Evolutionary conservation across 2,329 filamentous ascomycete genomes (phyloP).

Genomic region (Allantophomopsis lycopodina): DNA sequence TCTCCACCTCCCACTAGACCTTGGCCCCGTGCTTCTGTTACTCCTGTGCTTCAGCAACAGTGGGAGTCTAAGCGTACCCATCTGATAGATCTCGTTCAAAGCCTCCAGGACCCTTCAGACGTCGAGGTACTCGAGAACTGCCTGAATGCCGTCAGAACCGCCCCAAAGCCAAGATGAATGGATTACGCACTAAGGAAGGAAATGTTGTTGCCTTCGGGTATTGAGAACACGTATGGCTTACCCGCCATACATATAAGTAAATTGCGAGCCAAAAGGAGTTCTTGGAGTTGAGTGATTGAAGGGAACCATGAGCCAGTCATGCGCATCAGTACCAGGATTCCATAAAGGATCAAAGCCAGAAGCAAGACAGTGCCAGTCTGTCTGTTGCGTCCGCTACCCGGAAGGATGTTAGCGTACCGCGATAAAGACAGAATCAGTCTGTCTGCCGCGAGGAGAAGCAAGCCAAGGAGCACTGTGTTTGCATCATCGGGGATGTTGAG

Average conservation of each 20-base stretch:
- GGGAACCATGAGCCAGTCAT: background rate
- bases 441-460: too few relatives aligned
- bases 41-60: constrained; percentile 1
- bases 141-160: constrained; percentile 1
- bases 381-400: background rate
- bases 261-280: background rate
- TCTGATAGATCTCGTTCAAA: constrained; percentile 1
- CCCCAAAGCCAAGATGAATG: constrained; percentile 1
- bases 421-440: too few relatives aligned
- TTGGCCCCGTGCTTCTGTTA: background rate
- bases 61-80: background rate
- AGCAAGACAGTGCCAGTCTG: background rate
- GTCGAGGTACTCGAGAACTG: constrained; percentile 1
- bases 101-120: constrained; percentile 1
- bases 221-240: background rate
- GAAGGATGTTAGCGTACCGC: too few relatives aligned
- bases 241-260: background rate
- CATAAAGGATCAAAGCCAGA: background rate
- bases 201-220: background rate
- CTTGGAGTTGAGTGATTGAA: constrained; percentile 1
- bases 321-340: background rate
- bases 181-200: background rate
- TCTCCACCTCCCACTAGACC: constrained; percentile 1
- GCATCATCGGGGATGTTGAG: too few relatives aligned
- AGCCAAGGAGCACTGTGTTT: too few relatives aligned